Base-by-base conservation (phyloP, 495 filamentous ascomycete species). In the Daldinia childiae region DNA sequence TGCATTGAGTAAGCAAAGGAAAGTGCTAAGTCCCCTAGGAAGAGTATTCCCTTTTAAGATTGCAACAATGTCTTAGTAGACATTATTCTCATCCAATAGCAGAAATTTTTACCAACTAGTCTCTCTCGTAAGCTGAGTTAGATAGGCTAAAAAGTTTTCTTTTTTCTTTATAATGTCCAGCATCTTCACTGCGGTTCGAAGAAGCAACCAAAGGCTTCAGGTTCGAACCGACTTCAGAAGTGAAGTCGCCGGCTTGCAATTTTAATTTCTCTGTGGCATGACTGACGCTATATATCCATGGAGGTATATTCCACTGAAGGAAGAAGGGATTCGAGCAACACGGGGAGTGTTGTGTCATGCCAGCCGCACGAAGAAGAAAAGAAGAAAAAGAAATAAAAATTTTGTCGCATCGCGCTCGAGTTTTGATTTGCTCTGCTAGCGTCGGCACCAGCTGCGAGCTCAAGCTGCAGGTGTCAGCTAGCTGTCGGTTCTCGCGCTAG, bases 201-300 rank as follows among this genome's bases (percentile, higher is more conserved):
- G 73, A 82, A 79, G 75, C 72, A 72, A 64, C 54, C 68, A 67
- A 55, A 77, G 78, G 77, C 74, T 76, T 54, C 61, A 74, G 71
- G 77, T 67, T 74, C 80, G 81, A 80, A 80, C 77, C 82, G 71
- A 79, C 79, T 74, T 73, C 57, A 68, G 64, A 71, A 77, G 78
- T 52, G 58, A 71, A 63, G 32, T 65, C 70, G 76, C 77, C 76
- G 68, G 81, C 74, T 64, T 83, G 82, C 82, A 84, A 85, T 84
- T 79, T 68, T 82, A 66, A 74, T 83, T 72, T 11, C 55, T 85
- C 83, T 85, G 76, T 70, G 78, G 78, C 79, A 81, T 78, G 73
- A 81, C 78, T 83, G 82, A 84, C 82, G 79, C 83, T 78, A 69
- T 72, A 66, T 65, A 68, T 80, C 79, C 80, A 82, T 78, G 55